Evolutionary conservation across 129 eudicot species (phyloP).

Genomic region (Oenanthe sinensis): DNA sequence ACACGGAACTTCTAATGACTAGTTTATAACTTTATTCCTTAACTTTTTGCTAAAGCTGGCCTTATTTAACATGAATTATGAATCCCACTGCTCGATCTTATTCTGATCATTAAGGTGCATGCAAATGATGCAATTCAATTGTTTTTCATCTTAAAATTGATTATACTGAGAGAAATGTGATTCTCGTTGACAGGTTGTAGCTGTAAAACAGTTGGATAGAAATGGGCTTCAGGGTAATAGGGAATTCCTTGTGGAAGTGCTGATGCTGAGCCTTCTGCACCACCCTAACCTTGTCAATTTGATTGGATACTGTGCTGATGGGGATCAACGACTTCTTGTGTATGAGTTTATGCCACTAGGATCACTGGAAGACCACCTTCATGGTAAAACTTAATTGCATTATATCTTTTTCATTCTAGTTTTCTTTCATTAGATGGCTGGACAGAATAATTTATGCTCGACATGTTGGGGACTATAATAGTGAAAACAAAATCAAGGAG

Average conservation of each 20-base stretch:
- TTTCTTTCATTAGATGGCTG: background rate
- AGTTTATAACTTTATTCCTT: background rate
- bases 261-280: constrained; percentile 96
- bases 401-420: background rate
- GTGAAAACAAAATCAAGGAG: background rate
- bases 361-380: constrained; percentile 94
- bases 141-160: background rate
- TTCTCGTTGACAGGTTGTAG: constrained; percentile 51
- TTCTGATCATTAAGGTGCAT: background rate
- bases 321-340: constrained; percentile 94
- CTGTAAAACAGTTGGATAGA: constrained; percentile 92
- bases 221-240: constrained; percentile 97
- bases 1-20: background rate
- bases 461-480: background rate
- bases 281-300: constrained; percentile 77
- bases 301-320: constrained; percentile 94
- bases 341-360: constrained; percentile 94
- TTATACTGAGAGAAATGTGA: constrained; percentile 8
- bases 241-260: constrained; percentile 91
- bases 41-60: background rate
- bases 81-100: background rate
- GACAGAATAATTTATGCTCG: background rate
- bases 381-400: constrained; percentile 32
- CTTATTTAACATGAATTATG: background rate
- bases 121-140: background rate